phyloP scores from a whole-genome alignment of 176 grass and related monocot species.

The Calamus simplicifolius region DNA sequence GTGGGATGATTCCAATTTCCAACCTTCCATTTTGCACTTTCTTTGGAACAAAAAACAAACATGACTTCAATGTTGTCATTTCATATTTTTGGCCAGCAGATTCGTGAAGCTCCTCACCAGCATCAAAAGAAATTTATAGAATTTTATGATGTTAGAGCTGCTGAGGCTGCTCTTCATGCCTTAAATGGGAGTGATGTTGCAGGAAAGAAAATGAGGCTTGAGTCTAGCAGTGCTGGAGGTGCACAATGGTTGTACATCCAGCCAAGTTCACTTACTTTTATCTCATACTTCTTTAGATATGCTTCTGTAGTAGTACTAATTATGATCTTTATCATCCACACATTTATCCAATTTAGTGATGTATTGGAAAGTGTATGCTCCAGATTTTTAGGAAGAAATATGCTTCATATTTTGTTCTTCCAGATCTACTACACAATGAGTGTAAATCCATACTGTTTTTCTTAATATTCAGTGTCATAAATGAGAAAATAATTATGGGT shows the following conservation, averaged over 20 bases:
- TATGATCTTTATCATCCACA: background rate
- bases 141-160: conserved; percentile 84
- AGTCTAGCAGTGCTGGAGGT: conserved; percentile 39
- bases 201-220: conserved; percentile 80
- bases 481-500: too few species aligned
- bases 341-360: too few species aligned
- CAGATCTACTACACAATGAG: too few species aligned
- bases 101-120: conserved; percentile 51
- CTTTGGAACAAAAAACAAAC: background rate
- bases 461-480: too few species aligned
- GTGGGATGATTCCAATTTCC: conserved; percentile 14
- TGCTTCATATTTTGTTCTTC: too few species aligned
- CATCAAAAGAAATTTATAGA: conserved; percentile 81
- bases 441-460: too few species aligned
- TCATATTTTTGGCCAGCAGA: conserved; percentile 36
- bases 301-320: background rate
- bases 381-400: too few species aligned
- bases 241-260: conserved; percentile 38
- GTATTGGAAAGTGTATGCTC: too few species aligned
- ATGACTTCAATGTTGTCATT: background rate
- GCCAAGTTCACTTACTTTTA: background rate
- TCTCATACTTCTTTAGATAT: background rate
- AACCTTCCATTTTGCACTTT: too few species aligned
- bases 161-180: conserved; percentile 56
- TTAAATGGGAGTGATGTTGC: conserved; percentile 62